Percentiles rank a stretch among this genome's conserved stretches.
Evolutionary conservation across 2,329 filamentous ascomycete genomes (phyloP).

Genomic region (Cordyceps pruinosa): DNA sequence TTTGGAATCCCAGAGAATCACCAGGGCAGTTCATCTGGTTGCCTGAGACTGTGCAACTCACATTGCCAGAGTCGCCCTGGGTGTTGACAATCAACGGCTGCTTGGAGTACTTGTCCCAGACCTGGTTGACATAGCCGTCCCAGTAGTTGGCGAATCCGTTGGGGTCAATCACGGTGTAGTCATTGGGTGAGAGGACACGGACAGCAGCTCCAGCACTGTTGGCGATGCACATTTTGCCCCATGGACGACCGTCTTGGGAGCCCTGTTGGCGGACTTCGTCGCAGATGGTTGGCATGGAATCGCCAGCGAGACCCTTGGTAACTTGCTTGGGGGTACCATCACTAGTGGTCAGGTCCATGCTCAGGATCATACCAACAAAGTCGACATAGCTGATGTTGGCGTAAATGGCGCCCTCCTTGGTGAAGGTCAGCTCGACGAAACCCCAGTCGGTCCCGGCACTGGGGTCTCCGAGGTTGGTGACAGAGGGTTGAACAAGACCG

Average conservation of each 20-base stretch:
- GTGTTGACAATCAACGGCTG: constrained; percentile 37
- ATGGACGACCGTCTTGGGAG: constrained; percentile 32
- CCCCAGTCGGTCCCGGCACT: constrained; percentile 40
- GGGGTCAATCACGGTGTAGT: constrained; percentile 30
- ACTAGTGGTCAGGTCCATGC: constrained; percentile 36
- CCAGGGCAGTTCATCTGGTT: constrained; percentile 32
- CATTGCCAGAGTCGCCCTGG: constrained; percentile 31
- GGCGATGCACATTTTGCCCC: constrained; percentile 39
- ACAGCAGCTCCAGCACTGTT: constrained; percentile 29
- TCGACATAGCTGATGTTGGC: constrained; percentile 47
- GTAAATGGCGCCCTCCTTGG: constrained; percentile 30
- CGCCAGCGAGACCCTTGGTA: constrained; percentile 32
- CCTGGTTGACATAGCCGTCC: constrained; percentile 37
- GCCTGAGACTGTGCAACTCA: constrained; percentile 32
- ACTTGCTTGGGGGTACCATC: constrained; percentile 29
- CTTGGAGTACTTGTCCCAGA: constrained; percentile 37
- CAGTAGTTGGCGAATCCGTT: constrained; percentile 36
- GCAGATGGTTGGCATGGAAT: constrained; percentile 35
- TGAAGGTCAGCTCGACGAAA: constrained; percentile 43
- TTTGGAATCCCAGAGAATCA: constrained; percentile 36
- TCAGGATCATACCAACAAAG: constrained; percentile 44
- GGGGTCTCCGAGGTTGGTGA: constrained; percentile 36
- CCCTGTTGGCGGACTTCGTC: constrained; percentile 32
- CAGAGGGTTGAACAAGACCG: constrained; percentile 42
- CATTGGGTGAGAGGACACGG: constrained; percentile 39